Conservation (phyloP, 805 yeast species). For the Saccharomycopsis olivae region DNA sequence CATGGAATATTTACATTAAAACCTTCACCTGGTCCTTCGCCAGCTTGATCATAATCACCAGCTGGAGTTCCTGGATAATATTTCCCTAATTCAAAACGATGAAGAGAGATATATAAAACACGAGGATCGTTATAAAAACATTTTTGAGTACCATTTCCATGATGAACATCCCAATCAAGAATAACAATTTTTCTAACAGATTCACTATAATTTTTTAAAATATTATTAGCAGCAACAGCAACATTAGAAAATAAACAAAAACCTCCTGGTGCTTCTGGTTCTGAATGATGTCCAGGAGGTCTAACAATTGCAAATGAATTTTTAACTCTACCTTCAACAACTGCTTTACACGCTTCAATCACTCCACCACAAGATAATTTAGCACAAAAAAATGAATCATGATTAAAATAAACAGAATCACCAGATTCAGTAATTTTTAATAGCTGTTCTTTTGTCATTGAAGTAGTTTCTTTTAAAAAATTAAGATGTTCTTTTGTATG, state of each 20-base stretch:
- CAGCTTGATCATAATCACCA: constrained; percentile 73
- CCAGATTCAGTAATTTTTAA: constrained; percentile 81
- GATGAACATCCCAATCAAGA: constrained; percentile 98
- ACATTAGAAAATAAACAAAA: constrained; percentile 94
- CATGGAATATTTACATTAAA: constrained; percentile 86
- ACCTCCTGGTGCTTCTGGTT: constrained; percentile 95
- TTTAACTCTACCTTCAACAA: constrained; percentile 83
- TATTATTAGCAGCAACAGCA: constrained; percentile 89
- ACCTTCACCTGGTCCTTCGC: constrained; percentile 83
- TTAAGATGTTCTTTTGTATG: constrained; percentile 75
- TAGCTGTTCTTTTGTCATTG: constrained; percentile 68
- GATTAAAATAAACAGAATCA: constrained; percentile 90
- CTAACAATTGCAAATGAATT: constrained; percentile 91
- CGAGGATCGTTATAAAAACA: constrained; percentile 84
- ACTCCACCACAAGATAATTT: constrained; percentile 93
- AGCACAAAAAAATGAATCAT: constrained; percentile 80
- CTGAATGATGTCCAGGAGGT: constrained; percentile 99
- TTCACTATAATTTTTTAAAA: constrained; percentile 77
- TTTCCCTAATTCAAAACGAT: constrained; percentile 83
- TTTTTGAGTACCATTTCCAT: constrained; percentile 97
- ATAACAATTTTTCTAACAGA: constrained; percentile 74
- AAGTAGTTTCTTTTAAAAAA: constrained; percentile 62
- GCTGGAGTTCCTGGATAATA: constrained; percentile 91
- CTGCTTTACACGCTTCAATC: constrained; percentile 92
- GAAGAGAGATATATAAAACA: constrained; percentile 83